phyloP scores from a whole-genome alignment of 495 filamentous ascomycete species.

The Poronia punctata region DNA sequence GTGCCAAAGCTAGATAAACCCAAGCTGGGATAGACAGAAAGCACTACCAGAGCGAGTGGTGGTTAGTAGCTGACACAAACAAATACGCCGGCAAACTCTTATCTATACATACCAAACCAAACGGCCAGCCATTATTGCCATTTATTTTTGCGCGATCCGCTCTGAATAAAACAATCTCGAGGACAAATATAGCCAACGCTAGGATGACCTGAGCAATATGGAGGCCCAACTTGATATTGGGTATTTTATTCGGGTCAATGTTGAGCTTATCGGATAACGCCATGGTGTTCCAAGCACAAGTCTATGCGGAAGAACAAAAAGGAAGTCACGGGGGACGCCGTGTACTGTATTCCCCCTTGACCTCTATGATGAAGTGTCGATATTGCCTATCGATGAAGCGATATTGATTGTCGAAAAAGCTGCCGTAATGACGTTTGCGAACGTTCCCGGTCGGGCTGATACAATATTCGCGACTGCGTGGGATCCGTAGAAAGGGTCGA shows the following conservation, averaged over 20 bases:
- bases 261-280: constrained; percentile 36
- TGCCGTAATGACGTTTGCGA: too few relatives aligned
- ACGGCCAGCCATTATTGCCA: constrained; percentile 67
- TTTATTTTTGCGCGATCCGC: constrained; percentile 56
- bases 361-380: too few relatives aligned
- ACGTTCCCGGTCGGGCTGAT: too few relatives aligned
- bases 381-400: too few relatives aligned
- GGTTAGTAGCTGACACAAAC: background rate
- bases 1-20: constrained; percentile 76
- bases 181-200: constrained; percentile 62
- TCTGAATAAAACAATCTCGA: constrained; percentile 65
- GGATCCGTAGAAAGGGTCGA: too few relatives aligned
- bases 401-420: too few relatives aligned
- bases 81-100: background rate
- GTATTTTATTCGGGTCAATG: constrained; percentile 43
- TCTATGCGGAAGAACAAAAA: constrained; percentile 1
- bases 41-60: constrained; percentile 47
- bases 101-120: constrained; percentile 59
- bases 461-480: too few relatives aligned
- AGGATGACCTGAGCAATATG: constrained; percentile 58
- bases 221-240: constrained; percentile 49
- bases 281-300: constrained; percentile 13
- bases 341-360: too few relatives aligned
- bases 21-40: constrained; percentile 77
- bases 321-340: constrained; percentile 4